Conservation (phyloP, 176 grass and related monocot species). For the Avena sativa region DNA sequence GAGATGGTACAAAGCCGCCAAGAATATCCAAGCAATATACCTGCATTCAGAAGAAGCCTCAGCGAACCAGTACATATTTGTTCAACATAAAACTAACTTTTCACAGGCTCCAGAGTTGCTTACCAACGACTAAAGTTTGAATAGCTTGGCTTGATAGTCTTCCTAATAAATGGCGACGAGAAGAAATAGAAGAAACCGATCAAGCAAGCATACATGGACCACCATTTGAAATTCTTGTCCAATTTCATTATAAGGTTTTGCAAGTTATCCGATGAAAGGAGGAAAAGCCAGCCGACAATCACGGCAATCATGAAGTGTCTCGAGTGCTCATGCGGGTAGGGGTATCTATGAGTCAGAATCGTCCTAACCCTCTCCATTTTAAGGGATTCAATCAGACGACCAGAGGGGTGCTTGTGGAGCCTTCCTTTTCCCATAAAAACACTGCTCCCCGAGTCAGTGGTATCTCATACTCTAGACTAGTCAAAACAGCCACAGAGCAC, state of each 20-base stretch:
- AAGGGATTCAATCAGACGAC: conserved; percentile 79
- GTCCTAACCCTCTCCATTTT: conserved; percentile 90
- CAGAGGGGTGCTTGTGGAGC: conserved; percentile 62
- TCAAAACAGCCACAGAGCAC: not conserved
- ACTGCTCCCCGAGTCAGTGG: conserved; percentile 12
- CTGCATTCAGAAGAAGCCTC: conserved; percentile 54
- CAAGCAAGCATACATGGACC: conserved; percentile 98
- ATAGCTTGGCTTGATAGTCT: conserved; percentile 93
- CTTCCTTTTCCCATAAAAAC: conserved; percentile 54
- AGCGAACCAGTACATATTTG: conserved; percentile 23
- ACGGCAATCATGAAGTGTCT: conserved; percentile 90
- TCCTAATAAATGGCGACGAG: conserved; percentile 97
- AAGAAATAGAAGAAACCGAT: conserved; percentile 99
- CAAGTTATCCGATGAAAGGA: conserved; percentile 92
- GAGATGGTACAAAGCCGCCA: conserved; percentile 95
- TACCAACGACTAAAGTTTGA: conserved; percentile 99
- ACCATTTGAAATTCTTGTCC: conserved; percentile 99
- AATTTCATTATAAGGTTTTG: conserved; percentile 89
- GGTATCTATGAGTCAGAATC: conserved; percentile 80
- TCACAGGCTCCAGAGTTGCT: conserved; percentile 29
- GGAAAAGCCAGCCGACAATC: conserved; percentile 83
- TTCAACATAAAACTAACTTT: conserved; percentile 2
- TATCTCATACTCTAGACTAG: conserved; percentile 6
- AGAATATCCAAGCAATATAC: conserved; percentile 99
- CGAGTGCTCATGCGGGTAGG: conserved; percentile 87